Base-by-base conservation (phyloP, 129 eudicot genomes). In the Cynara cardunculus region DNA sequence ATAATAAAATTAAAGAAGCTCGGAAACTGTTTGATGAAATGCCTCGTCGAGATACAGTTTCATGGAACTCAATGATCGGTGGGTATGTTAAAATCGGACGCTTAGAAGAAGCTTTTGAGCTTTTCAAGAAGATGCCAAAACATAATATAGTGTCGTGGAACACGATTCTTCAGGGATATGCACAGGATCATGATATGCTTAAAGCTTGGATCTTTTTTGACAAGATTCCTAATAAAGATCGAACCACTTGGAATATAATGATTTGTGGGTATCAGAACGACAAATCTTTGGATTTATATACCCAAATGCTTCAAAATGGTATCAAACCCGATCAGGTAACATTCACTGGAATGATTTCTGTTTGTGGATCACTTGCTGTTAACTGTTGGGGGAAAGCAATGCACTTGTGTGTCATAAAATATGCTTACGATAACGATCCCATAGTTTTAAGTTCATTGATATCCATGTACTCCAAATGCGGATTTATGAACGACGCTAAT, bases 401-500 rank as follows among this genome's bases (percentile, higher is more conserved):
- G 71, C 97, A 89, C 41, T 16, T 24, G 13, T 85, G 76, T 73
- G 86, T 85, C 22, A 81, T 86, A 67, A 89, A 89, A 77, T 74
- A 69, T 25, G 84, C 90, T 34, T 86, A 82, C 35, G 84, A 39
- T 41, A 80, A 67, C n/a, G 85, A 89, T 75, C 62, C 86, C 18
- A 67, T 53, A 76, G 86, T 92, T 53, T 69, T 83, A 25, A 88
- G 92, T 61, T 86, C 97, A 61, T 76, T 92, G 71, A 88, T 89
- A 78, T 88, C 97, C 14, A 90, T 88, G 97, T 92, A 92, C 84
- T 92, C 97, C 25, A 90, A 87, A 82, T 90, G 97, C 31, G 94
- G 97, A 3, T 80, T 86, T 37, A 86, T 92, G 53, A 34, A 74
- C 59, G 87, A 86, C 5, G 91, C 92, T 21, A 72, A 65, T 30